Conservation (phyloP, 306 rosid species). For the Cicer chorassanicum region DNA sequence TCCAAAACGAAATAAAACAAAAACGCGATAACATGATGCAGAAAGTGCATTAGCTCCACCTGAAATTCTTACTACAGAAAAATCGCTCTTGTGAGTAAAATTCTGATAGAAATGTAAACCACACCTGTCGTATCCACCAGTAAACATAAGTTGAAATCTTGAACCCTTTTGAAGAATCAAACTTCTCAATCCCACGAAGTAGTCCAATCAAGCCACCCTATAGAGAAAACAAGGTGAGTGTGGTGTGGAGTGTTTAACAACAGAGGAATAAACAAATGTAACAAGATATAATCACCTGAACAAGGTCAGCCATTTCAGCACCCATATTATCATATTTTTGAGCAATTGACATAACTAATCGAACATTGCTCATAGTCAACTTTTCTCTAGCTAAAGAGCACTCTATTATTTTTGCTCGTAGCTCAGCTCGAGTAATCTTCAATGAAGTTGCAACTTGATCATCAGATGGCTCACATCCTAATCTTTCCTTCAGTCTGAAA, state of each 20-base stretch:
- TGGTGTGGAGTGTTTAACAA: neutral
- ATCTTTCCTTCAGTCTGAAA: slow-evolving; percentile 74
- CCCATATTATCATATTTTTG: slow-evolving; percentile 91
- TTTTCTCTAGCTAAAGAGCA: slow-evolving; percentile 86
- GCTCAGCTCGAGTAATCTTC: slow-evolving; percentile 72
- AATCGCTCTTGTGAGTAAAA: neutral
- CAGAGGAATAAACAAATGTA: slow-evolving; percentile 21
- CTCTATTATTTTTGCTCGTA: slow-evolving; percentile 68
- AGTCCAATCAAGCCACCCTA: slow-evolving; percentile 98
- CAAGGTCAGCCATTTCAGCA: slow-evolving; percentile 92
- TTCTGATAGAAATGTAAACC: slow-evolving; percentile 35
- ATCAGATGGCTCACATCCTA: slow-evolving; percentile 91
- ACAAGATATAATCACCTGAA: slow-evolving; percentile 67
- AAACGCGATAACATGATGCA: neutral
- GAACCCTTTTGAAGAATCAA: slow-evolving; percentile 92
- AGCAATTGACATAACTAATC: slow-evolving; percentile 91
- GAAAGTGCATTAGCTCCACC: slow-evolving; percentile 33
- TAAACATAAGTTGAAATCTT: slow-evolving; percentile 95
- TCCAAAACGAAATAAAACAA: slow-evolving; percentile 4
- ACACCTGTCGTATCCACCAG: slow-evolving; percentile 99
- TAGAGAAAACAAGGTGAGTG: slow-evolving; percentile 37
- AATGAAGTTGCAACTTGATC: slow-evolving; percentile 81
- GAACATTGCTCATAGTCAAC: slow-evolving; percentile 95
- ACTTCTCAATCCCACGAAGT: slow-evolving; percentile 92
- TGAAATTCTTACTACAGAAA: slow-evolving; percentile 21